Evolutionary conservation across 306 rosid genomes (phyloP).

Genomic region (Cicer yamashitae): DNA sequence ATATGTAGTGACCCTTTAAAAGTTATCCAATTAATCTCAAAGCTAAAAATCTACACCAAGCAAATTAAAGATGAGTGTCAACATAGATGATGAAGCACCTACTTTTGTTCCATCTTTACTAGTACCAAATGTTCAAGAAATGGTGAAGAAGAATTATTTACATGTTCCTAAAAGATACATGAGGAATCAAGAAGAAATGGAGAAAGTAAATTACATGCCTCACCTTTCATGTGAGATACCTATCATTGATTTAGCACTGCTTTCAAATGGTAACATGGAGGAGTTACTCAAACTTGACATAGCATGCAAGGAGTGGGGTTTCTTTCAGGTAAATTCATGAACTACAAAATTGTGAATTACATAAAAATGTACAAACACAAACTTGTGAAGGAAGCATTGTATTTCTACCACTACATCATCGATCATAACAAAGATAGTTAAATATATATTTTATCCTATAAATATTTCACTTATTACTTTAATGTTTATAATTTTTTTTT

Average conservation of each 20-base stretch:
- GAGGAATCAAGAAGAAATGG: slow-evolving; percentile 44
- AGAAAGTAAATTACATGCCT: slow-evolving; percentile 10
- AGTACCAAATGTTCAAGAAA: slow-evolving; percentile 57
- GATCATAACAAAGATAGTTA: too few relatives aligned
- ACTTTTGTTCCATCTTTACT: slow-evolving; percentile 46
- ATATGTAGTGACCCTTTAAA: not conserved
- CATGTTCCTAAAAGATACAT: slow-evolving; percentile 46
- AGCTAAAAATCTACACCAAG: not conserved
- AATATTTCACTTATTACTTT: too few relatives aligned
- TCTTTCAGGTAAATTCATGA: slow-evolving; percentile 49
- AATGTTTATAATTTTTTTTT: too few relatives aligned
- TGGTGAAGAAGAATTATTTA: slow-evolving; percentile 45
- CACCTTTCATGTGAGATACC: slow-evolving; percentile 51
- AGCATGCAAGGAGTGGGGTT: slow-evolving; percentile 57
- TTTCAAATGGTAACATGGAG: slow-evolving; percentile 44
- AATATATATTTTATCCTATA: too few relatives aligned
- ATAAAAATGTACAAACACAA: not conserved
- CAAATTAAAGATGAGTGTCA: slow-evolving; percentile 7
- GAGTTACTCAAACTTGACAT: slow-evolving; percentile 50
- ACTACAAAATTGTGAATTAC: not conserved
- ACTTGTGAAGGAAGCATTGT: too few relatives aligned
- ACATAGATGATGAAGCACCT: slow-evolving; percentile 11
- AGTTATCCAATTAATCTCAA: not conserved
- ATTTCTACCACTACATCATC: too few relatives aligned
- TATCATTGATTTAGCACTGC: slow-evolving; percentile 47